phyloP scores from a whole-genome alignment of 805 yeast species.

The Komagataella phaffii region DNA sequence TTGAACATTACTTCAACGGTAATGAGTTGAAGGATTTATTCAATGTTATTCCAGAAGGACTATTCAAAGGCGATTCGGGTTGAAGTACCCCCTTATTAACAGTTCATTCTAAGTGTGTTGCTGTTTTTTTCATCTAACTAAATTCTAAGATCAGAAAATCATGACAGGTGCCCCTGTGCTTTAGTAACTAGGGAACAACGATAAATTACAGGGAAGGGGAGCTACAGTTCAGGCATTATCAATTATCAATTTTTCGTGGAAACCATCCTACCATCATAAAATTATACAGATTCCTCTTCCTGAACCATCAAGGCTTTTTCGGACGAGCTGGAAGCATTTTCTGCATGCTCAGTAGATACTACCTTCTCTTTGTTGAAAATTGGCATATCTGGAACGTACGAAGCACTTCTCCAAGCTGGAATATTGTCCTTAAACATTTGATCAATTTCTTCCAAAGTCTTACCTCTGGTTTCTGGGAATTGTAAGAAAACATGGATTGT shows the following conservation, averaged over 20 bases:
- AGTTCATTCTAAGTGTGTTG: not conserved
- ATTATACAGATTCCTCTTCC: not conserved
- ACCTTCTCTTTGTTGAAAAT: not conserved
- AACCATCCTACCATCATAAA: not conserved
- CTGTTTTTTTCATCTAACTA: not conserved
- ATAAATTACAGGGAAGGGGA: too few relatives aligned
- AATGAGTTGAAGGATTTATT: not conserved
- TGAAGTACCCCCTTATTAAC: not conserved
- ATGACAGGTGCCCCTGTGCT: too few relatives aligned
- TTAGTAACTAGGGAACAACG: too few relatives aligned
- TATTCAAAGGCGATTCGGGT: not conserved
- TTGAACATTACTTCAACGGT: not conserved
- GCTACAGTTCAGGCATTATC: not conserved
- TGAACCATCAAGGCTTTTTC: not conserved
- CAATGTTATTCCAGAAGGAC: not conserved
- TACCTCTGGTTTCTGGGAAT: constrained; percentile 55
- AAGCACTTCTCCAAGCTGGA: constrained; percentile 5
- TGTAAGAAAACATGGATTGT: constrained; percentile 25
- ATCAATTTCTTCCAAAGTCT: constrained; percentile 48
- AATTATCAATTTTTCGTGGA: not conserved
- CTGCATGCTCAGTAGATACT: not conserved
- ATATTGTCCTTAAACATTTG: constrained; percentile 19
- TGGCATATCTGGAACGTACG: constrained; percentile 4
- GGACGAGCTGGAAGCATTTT: not conserved
- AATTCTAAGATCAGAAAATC: too few relatives aligned